These are phyloP conservation scores for Asterophora lycoperdoides DNA, from an alignment of 768 basidiomycete species.

Conservation along the genomic window DNA sequence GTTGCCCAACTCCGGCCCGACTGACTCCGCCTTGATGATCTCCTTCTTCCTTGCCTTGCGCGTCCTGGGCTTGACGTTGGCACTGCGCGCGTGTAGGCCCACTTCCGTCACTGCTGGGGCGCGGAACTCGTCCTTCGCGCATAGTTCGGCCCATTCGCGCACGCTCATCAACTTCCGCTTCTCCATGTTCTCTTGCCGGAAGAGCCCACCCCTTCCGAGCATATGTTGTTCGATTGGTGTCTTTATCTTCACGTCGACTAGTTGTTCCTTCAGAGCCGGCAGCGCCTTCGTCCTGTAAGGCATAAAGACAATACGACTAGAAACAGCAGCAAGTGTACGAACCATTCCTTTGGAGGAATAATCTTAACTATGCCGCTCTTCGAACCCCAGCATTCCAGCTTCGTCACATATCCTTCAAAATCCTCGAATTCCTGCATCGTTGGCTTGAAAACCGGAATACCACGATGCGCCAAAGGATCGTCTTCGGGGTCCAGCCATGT, in stretches of 20 bases:
- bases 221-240: conserved; percentile 93
- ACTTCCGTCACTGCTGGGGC: conserved; percentile 72
- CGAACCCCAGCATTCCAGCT: conserved; percentile 85
- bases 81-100: conserved; percentile 45
- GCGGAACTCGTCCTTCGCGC: conserved; percentile 63
- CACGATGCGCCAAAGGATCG: conserved; percentile 77
- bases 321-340: conserved; percentile 27
- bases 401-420: conserved; percentile 88
- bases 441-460: conserved; percentile 96
- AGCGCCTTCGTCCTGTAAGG: conserved; percentile 59
- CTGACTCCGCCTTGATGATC: conserved; percentile 34
- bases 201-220: conserved; percentile 81
- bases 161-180: conserved; percentile 80
- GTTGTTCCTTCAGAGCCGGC: conserved; percentile 66
- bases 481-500: conserved; percentile 74
- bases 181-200: conserved; percentile 88
- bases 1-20: conserved; percentile 37
- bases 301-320: conserved; percentile 9
- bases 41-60: conserved; percentile 43
- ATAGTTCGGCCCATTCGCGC: conserved; percentile 83
- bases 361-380: conserved; percentile 93
- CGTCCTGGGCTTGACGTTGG: conserved; percentile 28
- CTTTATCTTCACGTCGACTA: conserved; percentile 73
- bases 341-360: conserved; percentile 95
- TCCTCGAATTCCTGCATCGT: conserved; percentile 87